Percentiles rank a stretch among this genome's conserved stretches.
These are phyloP conservation scores for Gautieria morchelliformis DNA, from an alignment of 768 basidiomycete species.

Conservation along the genomic window DNA sequence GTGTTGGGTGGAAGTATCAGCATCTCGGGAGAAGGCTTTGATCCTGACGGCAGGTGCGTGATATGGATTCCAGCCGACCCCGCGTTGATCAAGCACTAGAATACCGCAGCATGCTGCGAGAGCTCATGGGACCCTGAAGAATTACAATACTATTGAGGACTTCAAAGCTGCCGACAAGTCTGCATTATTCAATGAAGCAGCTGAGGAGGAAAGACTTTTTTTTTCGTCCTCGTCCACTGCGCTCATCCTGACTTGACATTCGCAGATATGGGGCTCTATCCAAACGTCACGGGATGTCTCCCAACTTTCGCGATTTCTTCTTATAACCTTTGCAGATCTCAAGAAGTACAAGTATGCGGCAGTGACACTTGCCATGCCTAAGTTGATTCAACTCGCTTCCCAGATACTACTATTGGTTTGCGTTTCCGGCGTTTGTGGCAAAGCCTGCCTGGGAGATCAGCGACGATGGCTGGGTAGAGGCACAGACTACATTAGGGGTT, in stretches of 20 bases:
- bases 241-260: not conserved
- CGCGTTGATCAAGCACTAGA: constrained; percentile 21
- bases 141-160: constrained; percentile 95
- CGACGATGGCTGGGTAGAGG: constrained; percentile 47
- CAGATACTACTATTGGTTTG: constrained; percentile 92
- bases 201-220: constrained; percentile 46
- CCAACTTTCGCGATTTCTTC: constrained; percentile 66
- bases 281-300: constrained; percentile 40
- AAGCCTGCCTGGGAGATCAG: constrained; percentile 87
- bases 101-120: constrained; percentile 38
- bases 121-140: constrained; percentile 68
- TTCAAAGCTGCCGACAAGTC: constrained; percentile 88
- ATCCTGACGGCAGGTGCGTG: constrained; percentile 35
- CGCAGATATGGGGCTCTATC: constrained; percentile 64
- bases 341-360: constrained; percentile 72
- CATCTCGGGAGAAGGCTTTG: constrained; percentile 59
- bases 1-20: constrained; percentile 59
- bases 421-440: constrained; percentile 84
- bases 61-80: not conserved
- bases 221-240: not conserved
- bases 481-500: constrained; percentile 32
- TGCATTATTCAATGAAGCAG: constrained; percentile 66
- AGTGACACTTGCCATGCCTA: not conserved
- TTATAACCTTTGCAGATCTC: constrained; percentile 92
- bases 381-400: not conserved